These are phyloP conservation scores for Xylariaceae sp. DNA, from an alignment of 2,329 filamentous ascomycete species.

Conservation along the genomic window DNA sequence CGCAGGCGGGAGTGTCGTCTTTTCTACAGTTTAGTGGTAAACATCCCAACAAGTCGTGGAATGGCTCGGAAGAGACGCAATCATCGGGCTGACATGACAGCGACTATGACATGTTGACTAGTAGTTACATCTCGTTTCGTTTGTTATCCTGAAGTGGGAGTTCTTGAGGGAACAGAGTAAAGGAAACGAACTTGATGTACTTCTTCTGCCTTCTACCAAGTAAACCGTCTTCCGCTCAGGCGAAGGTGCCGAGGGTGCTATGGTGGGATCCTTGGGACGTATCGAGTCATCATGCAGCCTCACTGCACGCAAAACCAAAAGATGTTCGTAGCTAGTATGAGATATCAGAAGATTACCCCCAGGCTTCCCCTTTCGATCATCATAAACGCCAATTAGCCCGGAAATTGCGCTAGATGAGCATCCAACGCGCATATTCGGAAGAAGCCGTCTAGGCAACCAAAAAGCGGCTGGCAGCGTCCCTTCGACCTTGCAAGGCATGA, in stretches of 20 bases:
- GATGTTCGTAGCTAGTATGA: background rate
- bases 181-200: too few species aligned
- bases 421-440: constrained; percentile 12
- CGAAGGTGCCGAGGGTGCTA: constrained; percentile 17
- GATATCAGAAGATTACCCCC: constrained; percentile 6
- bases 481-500: background rate
- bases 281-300: constrained; percentile 1
- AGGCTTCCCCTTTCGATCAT: constrained; percentile 16
- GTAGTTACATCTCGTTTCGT: too few species aligned
- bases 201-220: constrained; percentile 3
- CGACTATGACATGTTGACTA: too few species aligned
- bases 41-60: constrained; percentile 7
- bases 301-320: background rate
- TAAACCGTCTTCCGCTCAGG: constrained; percentile 9
- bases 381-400: constrained; percentile 15
- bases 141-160: too few species aligned
- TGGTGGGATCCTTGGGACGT: background rate
- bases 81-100: too few species aligned
- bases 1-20: constrained; percentile 1
- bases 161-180: too few species aligned
- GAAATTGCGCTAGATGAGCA: constrained; percentile 17
- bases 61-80: background rate
- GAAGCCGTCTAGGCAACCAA: constrained; percentile 9
- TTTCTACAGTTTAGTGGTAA: background rate
- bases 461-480: constrained; percentile 2